phyloP scores from a whole-genome alignment of 768 basidiomycete genomes.

The Suillus subluteus region DNA sequence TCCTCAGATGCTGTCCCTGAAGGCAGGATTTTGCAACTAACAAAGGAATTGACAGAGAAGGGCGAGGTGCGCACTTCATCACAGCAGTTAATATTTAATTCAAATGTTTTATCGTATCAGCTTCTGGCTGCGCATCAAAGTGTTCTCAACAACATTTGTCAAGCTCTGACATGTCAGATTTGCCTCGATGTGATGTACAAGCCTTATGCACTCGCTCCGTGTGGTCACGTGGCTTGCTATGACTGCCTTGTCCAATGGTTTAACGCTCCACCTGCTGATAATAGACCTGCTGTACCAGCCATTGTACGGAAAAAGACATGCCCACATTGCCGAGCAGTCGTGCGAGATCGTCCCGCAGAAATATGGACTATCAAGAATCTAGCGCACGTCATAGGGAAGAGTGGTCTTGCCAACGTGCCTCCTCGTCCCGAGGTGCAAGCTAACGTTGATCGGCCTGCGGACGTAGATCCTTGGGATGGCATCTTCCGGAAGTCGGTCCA shows the following conservation, averaged over 20 bases:
- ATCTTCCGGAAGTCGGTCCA: slow-evolving; percentile 49
- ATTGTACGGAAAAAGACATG: slow-evolving; percentile 44
- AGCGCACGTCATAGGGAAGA: slow-evolving; percentile 51
- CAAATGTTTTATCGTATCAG: slow-evolving; percentile 31
- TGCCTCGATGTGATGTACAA: slow-evolving; percentile 75
- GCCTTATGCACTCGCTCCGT: slow-evolving; percentile 76
- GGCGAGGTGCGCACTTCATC: slow-evolving; percentile 36
- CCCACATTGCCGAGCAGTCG: slow-evolving; percentile 48
- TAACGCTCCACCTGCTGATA: slow-evolving; percentile 44
- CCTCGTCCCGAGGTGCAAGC: slow-evolving; percentile 21
- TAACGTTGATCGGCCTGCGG: slow-evolving; percentile 29
- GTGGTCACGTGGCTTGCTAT: slow-evolving; percentile 76
- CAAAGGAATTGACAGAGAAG: slow-evolving; percentile 46
- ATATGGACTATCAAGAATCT: slow-evolving; percentile 53
- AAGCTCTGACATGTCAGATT: slow-evolving; percentile 75
- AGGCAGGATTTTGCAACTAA: slow-evolving; percentile 43
- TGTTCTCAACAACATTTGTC: slow-evolving; percentile 56
- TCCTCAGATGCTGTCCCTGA: slow-evolving; percentile 3
- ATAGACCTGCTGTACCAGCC: slow-evolving; percentile 26
- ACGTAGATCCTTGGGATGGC: slow-evolving; percentile 66
- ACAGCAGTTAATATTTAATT: neutral
- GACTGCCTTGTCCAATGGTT: slow-evolving; percentile 80
- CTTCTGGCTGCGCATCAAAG: slow-evolving; percentile 56
- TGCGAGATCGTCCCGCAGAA: slow-evolving; percentile 49
- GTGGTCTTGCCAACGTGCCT: slow-evolving; percentile 46